Evolutionary conservation across 192 early-diverging fungal genomes (phyloP).

Genomic region (Backusella liffmaniae): DNA sequence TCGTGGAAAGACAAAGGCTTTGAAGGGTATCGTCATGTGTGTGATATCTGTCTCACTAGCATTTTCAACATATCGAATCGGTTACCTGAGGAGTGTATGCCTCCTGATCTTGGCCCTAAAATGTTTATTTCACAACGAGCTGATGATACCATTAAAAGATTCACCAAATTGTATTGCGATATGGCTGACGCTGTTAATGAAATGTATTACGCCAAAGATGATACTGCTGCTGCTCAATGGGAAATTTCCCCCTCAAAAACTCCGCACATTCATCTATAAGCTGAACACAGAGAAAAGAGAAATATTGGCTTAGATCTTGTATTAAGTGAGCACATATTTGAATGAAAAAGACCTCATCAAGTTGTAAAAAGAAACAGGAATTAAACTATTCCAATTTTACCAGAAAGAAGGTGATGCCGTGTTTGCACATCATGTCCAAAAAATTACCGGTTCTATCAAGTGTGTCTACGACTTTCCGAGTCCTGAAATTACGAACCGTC

Average conservation of each 20-base stretch:
- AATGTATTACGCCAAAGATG: slow-evolving; percentile 27
- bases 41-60: too few relatives aligned
- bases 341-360: slow-evolving; percentile 35
- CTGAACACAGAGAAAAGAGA: slow-evolving; percentile 30
- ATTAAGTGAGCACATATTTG: slow-evolving; percentile 72
- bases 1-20: too few relatives aligned
- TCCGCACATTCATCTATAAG: slow-evolving; percentile 35
- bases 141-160: not conserved
- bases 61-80: slow-evolving; percentile 54
- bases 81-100: slow-evolving; percentile 51
- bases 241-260: slow-evolving; percentile 56
- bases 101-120: slow-evolving; percentile 74
- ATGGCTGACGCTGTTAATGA: slow-evolving; percentile 80
- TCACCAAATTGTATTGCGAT: slow-evolving; percentile 46
- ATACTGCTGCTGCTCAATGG: slow-evolving; percentile 54
- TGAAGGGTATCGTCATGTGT: too few relatives aligned
- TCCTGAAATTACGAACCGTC: slow-evolving; percentile 51
- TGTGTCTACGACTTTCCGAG: slow-evolving; percentile 71
- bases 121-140: slow-evolving; percentile 69
- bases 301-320: slow-evolving; percentile 34
- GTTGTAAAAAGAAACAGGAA: slow-evolving; percentile 34
- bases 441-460: slow-evolving; percentile 65
- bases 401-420: slow-evolving; percentile 75
- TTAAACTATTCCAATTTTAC: slow-evolving; percentile 52
- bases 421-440: slow-evolving; percentile 75